Conservation (phyloP, 805 yeast species). For the Kodamaea hsintzibuensis region DNA sequence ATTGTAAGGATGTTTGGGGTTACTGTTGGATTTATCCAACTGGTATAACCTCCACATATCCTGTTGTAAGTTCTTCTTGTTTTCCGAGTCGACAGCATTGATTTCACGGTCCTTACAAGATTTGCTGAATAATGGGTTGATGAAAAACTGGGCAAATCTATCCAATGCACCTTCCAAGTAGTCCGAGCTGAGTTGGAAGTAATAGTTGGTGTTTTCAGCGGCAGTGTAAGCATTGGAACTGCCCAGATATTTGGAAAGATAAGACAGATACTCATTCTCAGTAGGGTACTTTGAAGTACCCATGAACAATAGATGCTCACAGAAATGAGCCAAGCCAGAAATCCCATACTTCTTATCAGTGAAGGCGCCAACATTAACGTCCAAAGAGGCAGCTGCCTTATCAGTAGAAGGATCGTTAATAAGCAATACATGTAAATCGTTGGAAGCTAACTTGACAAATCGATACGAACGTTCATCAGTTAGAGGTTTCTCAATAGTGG, state of each 20-base stretch:
- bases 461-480: conserved; percentile 78
- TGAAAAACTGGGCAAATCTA: conserved; percentile 90
- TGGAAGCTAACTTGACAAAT: conserved; percentile 53
- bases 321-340: conserved; percentile 79
- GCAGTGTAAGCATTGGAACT: conserved; percentile 91
- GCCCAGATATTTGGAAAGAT: conserved; percentile 82
- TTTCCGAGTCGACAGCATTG: conserved; percentile 93
- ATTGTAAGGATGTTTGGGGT: conserved; percentile 76
- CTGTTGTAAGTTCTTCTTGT: conserved; percentile 88
- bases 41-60: conserved; percentile 90
- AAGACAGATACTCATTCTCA: conserved; percentile 74
- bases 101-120: conserved; percentile 89
- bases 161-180: conserved; percentile 86
- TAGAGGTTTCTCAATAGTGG: conserved; percentile 45
- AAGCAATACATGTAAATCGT: conserved; percentile 58
- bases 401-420: conserved; percentile 72
- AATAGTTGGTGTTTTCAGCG: conserved; percentile 85
- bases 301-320: conserved; percentile 68
- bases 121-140: conserved; percentile 71
- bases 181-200: conserved; percentile 77
- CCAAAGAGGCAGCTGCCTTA: conserved; percentile 76
- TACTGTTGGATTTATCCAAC: conserved; percentile 72
- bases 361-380: conserved; percentile 76
- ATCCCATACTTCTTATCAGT: conserved; percentile 59
- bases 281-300: conserved; percentile 75